Conservation (phyloP, 2,329 filamentous ascomycete species). For the Stagonosporopsis tanaceti region DNA sequence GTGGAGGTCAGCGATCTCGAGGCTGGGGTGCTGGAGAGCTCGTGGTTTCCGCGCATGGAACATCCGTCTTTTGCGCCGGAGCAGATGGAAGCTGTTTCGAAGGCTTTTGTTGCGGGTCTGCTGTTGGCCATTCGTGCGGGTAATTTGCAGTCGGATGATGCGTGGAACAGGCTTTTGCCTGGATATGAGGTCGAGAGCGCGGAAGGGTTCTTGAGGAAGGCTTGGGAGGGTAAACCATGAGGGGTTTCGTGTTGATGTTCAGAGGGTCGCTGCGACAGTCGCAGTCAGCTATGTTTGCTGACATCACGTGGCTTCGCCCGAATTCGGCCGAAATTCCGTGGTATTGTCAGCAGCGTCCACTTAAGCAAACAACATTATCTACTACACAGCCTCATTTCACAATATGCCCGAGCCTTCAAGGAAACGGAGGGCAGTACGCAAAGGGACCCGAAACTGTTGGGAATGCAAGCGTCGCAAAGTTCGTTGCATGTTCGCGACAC, state of each 20-base stretch:
- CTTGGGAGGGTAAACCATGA: background rate
- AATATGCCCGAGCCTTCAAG: background rate
- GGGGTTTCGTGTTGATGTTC: background rate
- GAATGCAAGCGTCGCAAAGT: slow-evolving; percentile 47
- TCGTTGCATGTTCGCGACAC: slow-evolving; percentile 26
- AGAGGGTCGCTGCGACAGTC: too few species aligned
- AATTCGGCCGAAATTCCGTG: background rate
- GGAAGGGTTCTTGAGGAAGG: background rate
- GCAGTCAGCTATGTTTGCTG: too few species aligned
- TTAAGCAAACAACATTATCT: background rate
- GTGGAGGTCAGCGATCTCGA: background rate
- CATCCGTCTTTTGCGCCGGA: background rate
- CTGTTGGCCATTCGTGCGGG: background rate
- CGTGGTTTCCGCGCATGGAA: background rate
- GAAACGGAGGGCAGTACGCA: background rate
- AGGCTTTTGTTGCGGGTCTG: background rate
- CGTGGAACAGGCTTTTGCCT: background rate
- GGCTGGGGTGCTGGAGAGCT: background rate
- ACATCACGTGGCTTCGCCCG: background rate
- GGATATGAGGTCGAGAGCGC: background rate
- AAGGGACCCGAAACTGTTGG: slow-evolving; percentile 40
- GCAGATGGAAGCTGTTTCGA: background rate
- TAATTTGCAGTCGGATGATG: background rate
- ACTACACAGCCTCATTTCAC: background rate
- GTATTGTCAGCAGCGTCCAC: background rate